phyloP scores from a whole-genome alignment of 192 early-diverging fungal genomes.

The Coemansia sp. region DNA sequence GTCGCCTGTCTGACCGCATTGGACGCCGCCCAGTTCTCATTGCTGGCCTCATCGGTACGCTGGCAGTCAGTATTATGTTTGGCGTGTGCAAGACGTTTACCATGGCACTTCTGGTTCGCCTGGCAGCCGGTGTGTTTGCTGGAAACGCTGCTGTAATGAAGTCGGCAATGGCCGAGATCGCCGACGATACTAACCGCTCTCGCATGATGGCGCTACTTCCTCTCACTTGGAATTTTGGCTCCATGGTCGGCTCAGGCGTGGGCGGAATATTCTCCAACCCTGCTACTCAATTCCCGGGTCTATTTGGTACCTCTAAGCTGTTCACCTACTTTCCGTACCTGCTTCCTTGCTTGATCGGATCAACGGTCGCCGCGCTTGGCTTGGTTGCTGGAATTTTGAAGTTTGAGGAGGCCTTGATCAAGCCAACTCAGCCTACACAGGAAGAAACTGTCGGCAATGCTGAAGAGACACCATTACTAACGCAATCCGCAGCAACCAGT shows the following conservation, averaged over 20 bases:
- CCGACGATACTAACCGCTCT: conserved; percentile 73
- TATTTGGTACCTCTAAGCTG: conserved; percentile 61
- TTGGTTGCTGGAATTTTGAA: conserved; percentile 64
- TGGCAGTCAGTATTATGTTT: conserved; percentile 67
- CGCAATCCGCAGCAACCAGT: background rate
- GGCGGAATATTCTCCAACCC: conserved; percentile 81
- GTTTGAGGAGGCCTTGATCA: conserved; percentile 60
- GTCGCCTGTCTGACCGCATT: conserved; percentile 71
- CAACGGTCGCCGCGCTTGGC: conserved; percentile 60
- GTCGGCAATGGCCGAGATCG: conserved; percentile 79
- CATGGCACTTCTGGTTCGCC: conserved; percentile 62
- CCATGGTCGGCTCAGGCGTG: conserved; percentile 65
- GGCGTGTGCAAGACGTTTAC: conserved; percentile 62
- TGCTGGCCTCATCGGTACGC: conserved; percentile 72
- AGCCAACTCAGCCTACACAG: background rate
- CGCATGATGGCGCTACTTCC: too few species aligned
- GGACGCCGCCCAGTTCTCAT: conserved; percentile 78
- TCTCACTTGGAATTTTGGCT: conserved; percentile 65
- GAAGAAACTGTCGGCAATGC: background rate
- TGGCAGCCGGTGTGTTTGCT: conserved; percentile 67
- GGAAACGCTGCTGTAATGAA: conserved; percentile 80
- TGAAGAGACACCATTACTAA: conserved; percentile 19
- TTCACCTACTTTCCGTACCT: conserved; percentile 74
- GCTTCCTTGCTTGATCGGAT: conserved; percentile 74
- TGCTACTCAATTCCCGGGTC: conserved; percentile 61